Percentiles rank a stretch among this genome's conserved stretches.
These are phyloP conservation scores for Incumbomyces delicatus DNA, from an alignment of 2,329 filamentous ascomycete genomes.

Conservation along the genomic window DNA sequence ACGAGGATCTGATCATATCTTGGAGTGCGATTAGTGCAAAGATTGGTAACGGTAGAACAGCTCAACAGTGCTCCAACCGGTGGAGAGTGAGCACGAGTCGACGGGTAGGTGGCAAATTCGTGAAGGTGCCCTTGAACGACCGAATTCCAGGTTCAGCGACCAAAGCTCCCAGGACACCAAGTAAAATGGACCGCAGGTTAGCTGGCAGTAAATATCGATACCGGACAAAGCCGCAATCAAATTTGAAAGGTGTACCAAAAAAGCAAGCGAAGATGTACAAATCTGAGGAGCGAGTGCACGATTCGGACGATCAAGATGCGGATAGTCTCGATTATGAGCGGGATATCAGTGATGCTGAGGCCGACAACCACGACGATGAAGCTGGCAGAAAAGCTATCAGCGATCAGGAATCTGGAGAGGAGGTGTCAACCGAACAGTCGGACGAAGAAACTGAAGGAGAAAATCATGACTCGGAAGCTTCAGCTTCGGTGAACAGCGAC, in stretches of 20 bases:
- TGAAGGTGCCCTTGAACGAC: conserved; percentile 11
- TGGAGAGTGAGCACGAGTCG: conserved; percentile 17
- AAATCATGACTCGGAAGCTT: background rate
- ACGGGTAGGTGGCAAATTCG: conserved; percentile 11
- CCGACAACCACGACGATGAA: background rate
- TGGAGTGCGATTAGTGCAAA: conserved; percentile 20
- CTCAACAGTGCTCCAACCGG: conserved; percentile 20
- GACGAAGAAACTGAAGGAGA: background rate
- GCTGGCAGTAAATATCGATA: conserved; percentile 1
- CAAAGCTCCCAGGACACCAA: conserved; percentile 11
- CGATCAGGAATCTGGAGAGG: background rate
- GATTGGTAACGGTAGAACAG: conserved; percentile 16
- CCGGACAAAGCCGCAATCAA: background rate
- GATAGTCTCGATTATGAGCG: background rate
- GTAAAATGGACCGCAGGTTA: conserved; percentile 15
- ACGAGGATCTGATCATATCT: conserved; percentile 21
- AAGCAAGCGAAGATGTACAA: conserved; percentile 4
- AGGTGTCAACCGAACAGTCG: background rate
- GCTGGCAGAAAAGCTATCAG: background rate
- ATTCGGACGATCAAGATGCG: conserved; percentile 11
- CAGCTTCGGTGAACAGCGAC: no score
- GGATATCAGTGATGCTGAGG: background rate
- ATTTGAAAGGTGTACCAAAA: background rate
- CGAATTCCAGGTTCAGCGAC: conserved; percentile 8
- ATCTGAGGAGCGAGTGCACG: conserved; percentile 9